These are phyloP conservation scores for Tricholoma furcatifolium DNA, from an alignment of 768 basidiomycete genomes.

Conservation along the genomic window DNA sequence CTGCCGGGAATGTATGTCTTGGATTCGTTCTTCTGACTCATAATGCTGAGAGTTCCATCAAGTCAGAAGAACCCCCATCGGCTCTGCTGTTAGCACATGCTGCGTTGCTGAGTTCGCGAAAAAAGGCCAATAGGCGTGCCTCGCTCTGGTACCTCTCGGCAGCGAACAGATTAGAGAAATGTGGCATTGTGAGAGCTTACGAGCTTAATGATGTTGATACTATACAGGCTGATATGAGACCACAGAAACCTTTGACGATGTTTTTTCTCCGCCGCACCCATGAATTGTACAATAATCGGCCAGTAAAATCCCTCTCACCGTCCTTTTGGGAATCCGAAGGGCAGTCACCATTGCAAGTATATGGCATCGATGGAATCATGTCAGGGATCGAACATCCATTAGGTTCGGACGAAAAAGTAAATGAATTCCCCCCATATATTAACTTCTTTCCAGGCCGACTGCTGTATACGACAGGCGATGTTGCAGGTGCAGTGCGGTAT, in stretches of 20 bases:
- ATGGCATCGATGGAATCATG: constrained; percentile 61
- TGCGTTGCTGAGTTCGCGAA: constrained; percentile 63
- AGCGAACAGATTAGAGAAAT: constrained; percentile 78
- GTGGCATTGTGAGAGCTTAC: constrained; percentile 67
- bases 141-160: constrained; percentile 80
- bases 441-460: constrained; percentile 58
- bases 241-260: constrained; percentile 82
- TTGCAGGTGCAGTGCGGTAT: constrained; percentile 69
- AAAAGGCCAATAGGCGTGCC: constrained; percentile 57
- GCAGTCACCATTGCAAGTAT: constrained; percentile 31
- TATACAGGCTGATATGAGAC: background rate
- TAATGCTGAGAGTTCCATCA: constrained; percentile 28
- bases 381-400: constrained; percentile 79
- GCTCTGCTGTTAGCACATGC: constrained; percentile 82
- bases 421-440: background rate
- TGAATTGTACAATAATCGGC: constrained; percentile 51
- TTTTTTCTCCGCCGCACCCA: constrained; percentile 75
- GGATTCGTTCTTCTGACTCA: background rate
- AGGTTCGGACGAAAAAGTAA: constrained; percentile 39
- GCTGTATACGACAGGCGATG: constrained; percentile 88
- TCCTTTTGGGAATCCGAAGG: constrained; percentile 81
- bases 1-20: constrained; percentile 69
- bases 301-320: constrained; percentile 64
- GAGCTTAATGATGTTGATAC: constrained; percentile 6
- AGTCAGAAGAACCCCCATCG: constrained; percentile 82